Evolutionary conservation across 208 protist genomes (phyloP), one percentile per base, ranked within the genome.

Genomic region (Trichomonas vaginalis): DNA sequence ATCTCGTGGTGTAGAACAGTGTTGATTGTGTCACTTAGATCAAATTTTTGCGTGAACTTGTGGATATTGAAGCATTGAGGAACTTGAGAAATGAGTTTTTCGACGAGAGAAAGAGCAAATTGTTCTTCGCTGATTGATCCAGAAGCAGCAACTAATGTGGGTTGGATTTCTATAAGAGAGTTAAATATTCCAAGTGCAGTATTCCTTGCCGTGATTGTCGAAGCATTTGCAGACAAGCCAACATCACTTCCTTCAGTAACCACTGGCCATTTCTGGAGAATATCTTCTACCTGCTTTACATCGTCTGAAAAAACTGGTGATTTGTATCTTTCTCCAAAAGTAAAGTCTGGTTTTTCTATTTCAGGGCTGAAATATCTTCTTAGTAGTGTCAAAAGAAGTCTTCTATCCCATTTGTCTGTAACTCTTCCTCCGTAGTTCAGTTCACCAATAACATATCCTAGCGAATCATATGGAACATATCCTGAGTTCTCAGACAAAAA

Each of bases 351-450:
- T 4, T 4, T n/a, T 21, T 86, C 42, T 17, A 86, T 86, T 9
- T 86, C 42, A 42, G 37, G 35, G 23, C 37, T 86, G 17, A 86
- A 86, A 42, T 86, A 86, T 86, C 23, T 37, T 49, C 95, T 96
- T 83, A 99, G 97, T 97, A 99, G 99, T 27, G 98, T 98, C 97
- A 98, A 98, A 96, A 98, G 99, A 37, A 99, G 97, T 45, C 98
- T 97, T 95, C 99, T 98, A 97, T 99, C 99, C 98, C 98, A 99
- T 96, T 99, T 98, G 97, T 99, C 99, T 42, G 98, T 99, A 96
- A 99, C 99, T 98, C 99, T 99, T 27, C 99, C 99, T 42, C 99
- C 99, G 97, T 99, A 99, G 98, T 99, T 99, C 96, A 99, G 99
- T 97, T 99, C 98, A 96, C 98, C 98, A 97, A 99, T 99, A 42